A percentile compares a stretch with the other conserved stretches of the same genome.
These are phyloP conservation scores for Rhodotorula taiwanensis DNA, from an alignment of 768 basidiomycete species.

Conservation along the genomic window DNA sequence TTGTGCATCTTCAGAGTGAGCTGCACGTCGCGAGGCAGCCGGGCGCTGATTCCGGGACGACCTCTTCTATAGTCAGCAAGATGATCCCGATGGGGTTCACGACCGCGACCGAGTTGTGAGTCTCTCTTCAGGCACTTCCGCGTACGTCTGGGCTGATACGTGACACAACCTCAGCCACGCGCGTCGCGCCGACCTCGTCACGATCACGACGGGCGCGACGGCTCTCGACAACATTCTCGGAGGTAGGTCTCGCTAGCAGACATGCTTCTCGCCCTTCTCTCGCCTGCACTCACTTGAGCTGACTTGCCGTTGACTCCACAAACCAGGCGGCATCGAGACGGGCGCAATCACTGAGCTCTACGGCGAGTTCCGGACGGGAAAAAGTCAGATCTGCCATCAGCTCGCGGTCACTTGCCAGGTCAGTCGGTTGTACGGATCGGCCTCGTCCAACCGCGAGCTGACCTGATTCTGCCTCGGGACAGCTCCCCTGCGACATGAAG, in stretches of 20 bases:
- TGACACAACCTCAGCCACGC: constrained; percentile 56
- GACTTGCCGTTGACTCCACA: too few relatives aligned
- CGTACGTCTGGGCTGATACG: neutral
- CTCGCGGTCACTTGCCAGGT: constrained; percentile 93
- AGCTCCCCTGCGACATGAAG: constrained; percentile 90
- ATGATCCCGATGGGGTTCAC: constrained; percentile 96
- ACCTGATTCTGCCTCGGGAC: neutral
- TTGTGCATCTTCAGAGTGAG: neutral
- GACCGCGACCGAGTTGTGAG: constrained; percentile 76
- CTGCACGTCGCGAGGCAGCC: neutral
- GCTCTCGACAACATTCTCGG: constrained; percentile 92
- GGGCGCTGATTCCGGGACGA: too few relatives aligned
- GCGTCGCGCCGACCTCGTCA: constrained; percentile 85
- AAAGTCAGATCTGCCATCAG: constrained; percentile 96
- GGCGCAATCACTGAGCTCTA: constrained; percentile 97
- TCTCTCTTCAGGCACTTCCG: neutral
- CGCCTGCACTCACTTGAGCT: neutral
- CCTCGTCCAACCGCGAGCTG: neutral
- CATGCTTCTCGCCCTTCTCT: neutral
- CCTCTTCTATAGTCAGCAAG: constrained; percentile 86
- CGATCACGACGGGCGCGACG: constrained; percentile 93
- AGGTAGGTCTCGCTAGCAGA: constrained; percentile 53
- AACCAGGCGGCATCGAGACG: constrained; percentile 91
- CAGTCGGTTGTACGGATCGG: constrained; percentile 24
- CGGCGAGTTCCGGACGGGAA: constrained; percentile 97